phyloP scores from a whole-genome alignment of 768 basidiomycete genomes.

The Trametes cinnabarina region DNA sequence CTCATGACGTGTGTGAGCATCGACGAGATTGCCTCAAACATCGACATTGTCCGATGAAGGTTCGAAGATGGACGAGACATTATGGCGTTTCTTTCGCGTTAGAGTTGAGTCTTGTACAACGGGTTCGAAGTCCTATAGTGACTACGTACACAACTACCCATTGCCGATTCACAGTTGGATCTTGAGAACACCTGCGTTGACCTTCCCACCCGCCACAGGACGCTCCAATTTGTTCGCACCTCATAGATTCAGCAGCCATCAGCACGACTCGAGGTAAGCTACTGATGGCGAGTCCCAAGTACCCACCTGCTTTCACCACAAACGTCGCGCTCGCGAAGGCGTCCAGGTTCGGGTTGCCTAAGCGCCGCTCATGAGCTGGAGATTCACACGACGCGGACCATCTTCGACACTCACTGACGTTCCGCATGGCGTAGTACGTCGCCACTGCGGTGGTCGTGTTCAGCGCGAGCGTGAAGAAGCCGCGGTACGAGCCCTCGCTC shows the following conservation, averaged over 20 bases:
- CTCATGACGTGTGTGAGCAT: constrained; percentile 7
- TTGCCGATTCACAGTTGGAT: neutral
- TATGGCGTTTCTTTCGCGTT: too few relatives aligned
- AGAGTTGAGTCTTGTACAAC: too few relatives aligned
- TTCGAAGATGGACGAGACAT: too few relatives aligned
- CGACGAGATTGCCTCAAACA: too few relatives aligned
- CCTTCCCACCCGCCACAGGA: constrained; percentile 48
- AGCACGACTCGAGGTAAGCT: neutral
- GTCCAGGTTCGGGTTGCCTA: constrained; percentile 44
- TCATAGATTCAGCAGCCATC: constrained; percentile 1
- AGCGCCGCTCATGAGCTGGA: neutral
- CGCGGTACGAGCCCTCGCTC: constrained; percentile 58
- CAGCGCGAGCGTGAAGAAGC: constrained; percentile 56
- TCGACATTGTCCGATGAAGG: too few relatives aligned
- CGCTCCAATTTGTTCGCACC: constrained; percentile 47
- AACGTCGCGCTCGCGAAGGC: constrained; percentile 45
- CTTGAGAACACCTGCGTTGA: constrained; percentile 46
- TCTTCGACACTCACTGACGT: constrained; percentile 39
- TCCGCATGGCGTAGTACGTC: constrained; percentile 54
- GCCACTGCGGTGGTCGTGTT: constrained; percentile 45
- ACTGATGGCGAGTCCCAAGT: too few relatives aligned
- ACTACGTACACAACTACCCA: too few relatives aligned
- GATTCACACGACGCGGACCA: neutral
- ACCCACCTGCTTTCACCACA: constrained; percentile 34
- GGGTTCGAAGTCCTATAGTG: too few relatives aligned